Base-by-base conservation (phyloP, 2,329 filamentous ascomycete genomes). In the Colletotrichum salicis region DNA sequence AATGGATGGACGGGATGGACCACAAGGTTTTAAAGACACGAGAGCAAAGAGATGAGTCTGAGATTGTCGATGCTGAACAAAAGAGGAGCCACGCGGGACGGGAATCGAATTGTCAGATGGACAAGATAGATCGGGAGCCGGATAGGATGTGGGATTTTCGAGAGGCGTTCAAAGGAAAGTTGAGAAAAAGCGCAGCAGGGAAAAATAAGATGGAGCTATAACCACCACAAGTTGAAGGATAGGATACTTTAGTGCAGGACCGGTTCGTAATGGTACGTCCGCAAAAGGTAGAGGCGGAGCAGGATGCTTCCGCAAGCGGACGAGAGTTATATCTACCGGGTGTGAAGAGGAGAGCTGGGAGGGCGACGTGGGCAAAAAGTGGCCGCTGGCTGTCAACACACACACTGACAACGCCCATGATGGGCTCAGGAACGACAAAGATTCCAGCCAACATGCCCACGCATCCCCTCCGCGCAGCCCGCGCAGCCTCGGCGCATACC, bases 1-100 rank as follows among this genome's bases (percentile, higher is more conserved):
- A 48, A 35, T 24, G 29, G 54, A 55, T 58, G 15, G 51, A 58
- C 24, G 58, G 59, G 27, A 57, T 51, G 56, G 45, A 48, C 69
- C 27, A 59, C 60, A 48, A 48, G 65, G 35, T 54, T 69, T 64
- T 71, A 71, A 71, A 69, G 64, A 48, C 52, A 64, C 12, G 33
- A 22, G 35, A 54, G 48, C 48, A 63, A 64, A 59, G 35, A 55
- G n/a, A 55, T 22, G 59, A 59, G 58, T 27, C 13, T 27, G 5
- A n/a, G 2, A 27, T 33, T 55, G 11, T 10, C 6, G 64, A 67
- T 29, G 64, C 19, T 3, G 37, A 22, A 31, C 31, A 31, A 67
- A 15, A 58, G 19, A 58, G 12, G 48, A 29, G 7, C 45, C 69
- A 69, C 64, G 65, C 69, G 65, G 35, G n/a, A 59, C 54, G 51